Percentiles rank a stretch among this genome's conserved stretches.
Conservation (phyloP, 2,329 filamentous ascomycete species). For the Claviceps cyperi region DNA sequence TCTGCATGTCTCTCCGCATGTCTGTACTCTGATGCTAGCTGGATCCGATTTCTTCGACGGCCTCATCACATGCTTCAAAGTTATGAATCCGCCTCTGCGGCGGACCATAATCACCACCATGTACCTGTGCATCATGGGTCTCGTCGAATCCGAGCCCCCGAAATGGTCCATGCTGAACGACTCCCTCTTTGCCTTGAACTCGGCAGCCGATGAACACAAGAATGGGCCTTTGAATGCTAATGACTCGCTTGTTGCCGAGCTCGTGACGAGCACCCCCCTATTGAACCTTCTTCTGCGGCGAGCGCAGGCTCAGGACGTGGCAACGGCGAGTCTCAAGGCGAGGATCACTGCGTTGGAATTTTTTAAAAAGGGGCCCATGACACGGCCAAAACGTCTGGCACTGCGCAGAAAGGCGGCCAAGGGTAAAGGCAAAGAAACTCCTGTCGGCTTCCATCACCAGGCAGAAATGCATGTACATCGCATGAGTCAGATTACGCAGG, state of each 20-base stretch:
- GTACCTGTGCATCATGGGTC: conserved; percentile 60
- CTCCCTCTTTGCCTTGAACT: conserved; percentile 68
- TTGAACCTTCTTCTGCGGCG: conserved; percentile 46
- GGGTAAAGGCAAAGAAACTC: conserved; percentile 40
- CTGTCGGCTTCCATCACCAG: conserved; percentile 20
- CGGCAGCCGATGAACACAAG: conserved; percentile 51
- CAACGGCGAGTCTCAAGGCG: conserved; percentile 41
- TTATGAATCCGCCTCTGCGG: conserved; percentile 48
- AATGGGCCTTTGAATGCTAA: conserved; percentile 39
- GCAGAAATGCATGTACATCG: conserved; percentile 57
- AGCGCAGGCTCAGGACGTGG: conserved; percentile 32
- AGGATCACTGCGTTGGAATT: conserved; percentile 45
- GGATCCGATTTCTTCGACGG: conserved; percentile 82
- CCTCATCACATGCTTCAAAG: conserved; percentile 49
- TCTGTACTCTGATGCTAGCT: conserved; percentile 53
- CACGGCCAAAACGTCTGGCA: conserved; percentile 29
- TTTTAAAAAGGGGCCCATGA: conserved; percentile 42
- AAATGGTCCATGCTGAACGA: conserved; percentile 68
- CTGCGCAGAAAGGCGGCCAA: conserved; percentile 46
- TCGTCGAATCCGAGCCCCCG: conserved; percentile 51
- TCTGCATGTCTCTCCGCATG: conserved; percentile 43
- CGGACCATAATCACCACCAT: conserved; percentile 55
- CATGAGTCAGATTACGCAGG: conserved; percentile 71
- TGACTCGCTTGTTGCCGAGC: conserved; percentile 63
- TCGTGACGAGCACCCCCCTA: conserved; percentile 69